Base-by-base conservation (phyloP, 768 basidiomycete species). In the Tulasnella sp. region DNA sequence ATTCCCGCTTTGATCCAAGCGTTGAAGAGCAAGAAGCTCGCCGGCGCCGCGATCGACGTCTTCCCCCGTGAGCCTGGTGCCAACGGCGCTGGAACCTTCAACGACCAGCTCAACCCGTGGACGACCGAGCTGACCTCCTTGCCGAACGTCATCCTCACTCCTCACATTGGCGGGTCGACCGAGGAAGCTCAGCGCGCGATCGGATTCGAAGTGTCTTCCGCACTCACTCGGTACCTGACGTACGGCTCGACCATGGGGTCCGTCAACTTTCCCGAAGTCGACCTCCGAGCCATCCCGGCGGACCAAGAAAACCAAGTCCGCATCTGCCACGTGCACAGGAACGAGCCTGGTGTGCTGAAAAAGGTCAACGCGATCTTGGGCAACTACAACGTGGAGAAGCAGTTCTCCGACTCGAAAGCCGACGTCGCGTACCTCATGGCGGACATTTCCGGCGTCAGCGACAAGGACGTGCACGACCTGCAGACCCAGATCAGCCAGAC, bases 251-350 rank as follows among this genome's bases (percentile, higher is more conserved):
- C 94, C 3, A 79, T 95, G 77, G 95, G 96, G 70, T 92, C 95
- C 3, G 98, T 99, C 87, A 99, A 99, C 87, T 98, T 99, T 90
- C 97, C 98, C 72, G 97, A 98, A 86, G 96, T 99, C 82, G 95
- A 97, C 86, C 87, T 99, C 55, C 93, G 97, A 79, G 91, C 95
- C 74, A 97, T 99, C 83, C 90, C 92, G 13, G 89, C 91, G 2
- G 93, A 95, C 80, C 92, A 96, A 83, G 89, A 89, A 73, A 88
- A 88, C 80, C 88, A 92, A 82, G 90, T 98, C 80, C 93, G 98
- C 80, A 87, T 99, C 44, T 99, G 98, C 86, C 91, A 98, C 84
- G 93, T 98, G 72, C 98, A 99, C 89, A 91, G 88, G 84, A 99
- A 99, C 86, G 90, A 93, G 84, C 95, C 95, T 73, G 96, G 95